Percentiles rank a stretch among this genome's conserved stretches.
Evolutionary conservation across 208 protist genomes (phyloP).

Genomic region (Trypanosomatidae sp.): DNA sequence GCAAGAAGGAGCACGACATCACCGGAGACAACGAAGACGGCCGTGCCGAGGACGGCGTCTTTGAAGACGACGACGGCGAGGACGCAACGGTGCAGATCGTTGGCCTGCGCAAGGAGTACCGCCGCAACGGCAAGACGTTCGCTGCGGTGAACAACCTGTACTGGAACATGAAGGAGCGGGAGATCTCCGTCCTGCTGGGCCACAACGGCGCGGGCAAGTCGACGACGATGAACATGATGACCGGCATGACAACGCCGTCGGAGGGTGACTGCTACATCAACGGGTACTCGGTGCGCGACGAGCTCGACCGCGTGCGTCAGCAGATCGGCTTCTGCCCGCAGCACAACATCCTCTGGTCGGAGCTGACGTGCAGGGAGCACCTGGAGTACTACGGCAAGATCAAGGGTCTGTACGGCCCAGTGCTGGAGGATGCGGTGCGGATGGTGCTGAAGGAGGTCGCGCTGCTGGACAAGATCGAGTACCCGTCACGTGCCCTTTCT

Average conservation of each 20-base stretch:
- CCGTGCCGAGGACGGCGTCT: conserved; percentile 27
- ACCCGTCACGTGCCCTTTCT: conserved; percentile 41
- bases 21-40: no score
- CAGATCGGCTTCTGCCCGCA: conserved; percentile 75
- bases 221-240: conserved; percentile 85
- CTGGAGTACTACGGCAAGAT: conserved; percentile 87
- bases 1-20: no score
- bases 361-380: conserved; percentile 91
- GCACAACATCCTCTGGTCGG: conserved; percentile 58
- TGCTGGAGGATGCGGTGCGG: conserved; percentile 32
- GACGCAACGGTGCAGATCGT: conserved; percentile 28
- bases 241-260: no score
- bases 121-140: conserved; percentile 47
- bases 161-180: conserved; percentile 41
- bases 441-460: conserved; percentile 52
- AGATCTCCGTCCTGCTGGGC: conserved; percentile 69
- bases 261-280: conserved; percentile 73
- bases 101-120: conserved; percentile 38
- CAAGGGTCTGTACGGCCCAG: conserved; percentile 64
- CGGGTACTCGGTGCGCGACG: conserved; percentile 49
- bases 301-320: conserved; percentile 54
- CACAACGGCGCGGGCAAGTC: conserved; percentile 86
- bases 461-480: conserved; percentile 51
- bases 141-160: conserved; percentile 77
- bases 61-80: conserved; percentile 15